Evolutionary conservation across 345 rosid genomes (phyloP).

Genomic region (Xanthoceras sorbifolium): DNA sequence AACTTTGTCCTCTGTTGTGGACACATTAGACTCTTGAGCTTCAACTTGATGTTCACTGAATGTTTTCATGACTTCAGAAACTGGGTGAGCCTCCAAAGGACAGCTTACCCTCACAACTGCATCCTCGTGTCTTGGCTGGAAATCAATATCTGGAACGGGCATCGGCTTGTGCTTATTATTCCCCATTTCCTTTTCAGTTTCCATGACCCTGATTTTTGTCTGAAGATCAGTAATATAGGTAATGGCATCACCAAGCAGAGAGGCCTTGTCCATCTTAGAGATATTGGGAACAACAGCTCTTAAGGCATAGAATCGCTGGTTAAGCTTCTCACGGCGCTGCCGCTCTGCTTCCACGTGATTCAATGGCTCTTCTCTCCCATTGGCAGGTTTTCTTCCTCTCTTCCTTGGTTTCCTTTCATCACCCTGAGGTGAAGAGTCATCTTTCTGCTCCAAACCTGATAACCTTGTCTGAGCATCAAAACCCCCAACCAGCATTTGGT

Average conservation of each 20-base stretch:
- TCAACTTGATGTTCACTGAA: conserved; percentile 65
- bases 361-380: conserved; percentile 93
- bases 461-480: conserved; percentile 39
- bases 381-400: conserved; percentile 96
- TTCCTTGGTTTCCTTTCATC: conserved; percentile 93
- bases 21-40: conserved; percentile 62
- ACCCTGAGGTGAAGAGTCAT: conserved; percentile 52
- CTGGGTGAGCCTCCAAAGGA: conserved; percentile 79
- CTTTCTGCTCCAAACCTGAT: conserved; percentile 59
- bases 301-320: conserved; percentile 92
- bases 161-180: conserved; percentile 44
- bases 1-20: conserved; percentile 59
- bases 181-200: conserved; percentile 69
- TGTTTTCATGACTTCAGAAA: conserved; percentile 57
- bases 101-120: conserved; percentile 72
- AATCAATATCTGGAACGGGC: conserved; percentile 61
- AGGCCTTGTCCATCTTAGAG: conserved; percentile 97
- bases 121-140: conserved; percentile 73
- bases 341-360: conserved; percentile 98
- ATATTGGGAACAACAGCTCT: conserved; percentile 93
- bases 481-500: conserved; percentile 42
- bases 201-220: conserved; percentile 66
- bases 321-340: conserved; percentile 94
- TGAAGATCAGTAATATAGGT: conserved; percentile 83
- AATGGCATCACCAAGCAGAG: conserved; percentile 89